Evolutionary conservation across 208 protist genomes (phyloP).

Genomic region (Crithidia brevicula): DNA sequence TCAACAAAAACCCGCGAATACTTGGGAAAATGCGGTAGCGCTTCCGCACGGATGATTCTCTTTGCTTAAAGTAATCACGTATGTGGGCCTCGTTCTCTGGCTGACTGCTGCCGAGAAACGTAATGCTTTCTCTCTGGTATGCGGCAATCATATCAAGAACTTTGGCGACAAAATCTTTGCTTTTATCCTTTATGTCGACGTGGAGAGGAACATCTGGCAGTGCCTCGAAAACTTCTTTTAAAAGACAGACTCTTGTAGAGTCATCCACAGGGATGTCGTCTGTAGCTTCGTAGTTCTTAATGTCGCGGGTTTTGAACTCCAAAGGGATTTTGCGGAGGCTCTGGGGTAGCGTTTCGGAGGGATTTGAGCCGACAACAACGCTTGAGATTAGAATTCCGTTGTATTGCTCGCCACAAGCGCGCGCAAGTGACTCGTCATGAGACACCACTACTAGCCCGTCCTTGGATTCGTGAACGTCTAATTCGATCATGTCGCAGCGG

Average conservation of each 20-base stretch:
- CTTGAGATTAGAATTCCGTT: slow-evolving; percentile 35
- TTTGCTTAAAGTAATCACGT: slow-evolving; percentile 49
- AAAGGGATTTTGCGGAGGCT: slow-evolving; percentile 51
- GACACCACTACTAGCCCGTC: slow-evolving; percentile 73
- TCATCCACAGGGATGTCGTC: slow-evolving; percentile 51
- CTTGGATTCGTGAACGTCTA: slow-evolving; percentile 75
- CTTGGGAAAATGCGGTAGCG: slow-evolving; percentile 65
- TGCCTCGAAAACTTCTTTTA: slow-evolving; percentile 73
- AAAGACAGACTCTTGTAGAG: slow-evolving; percentile 61
- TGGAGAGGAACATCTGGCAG: slow-evolving; percentile 67
- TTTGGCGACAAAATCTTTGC: slow-evolving; percentile 41
- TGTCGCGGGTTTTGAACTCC: slow-evolving; percentile 52
- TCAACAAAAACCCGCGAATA: slow-evolving; percentile 43
- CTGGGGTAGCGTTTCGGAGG: slow-evolving; percentile 60
- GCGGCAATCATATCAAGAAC: slow-evolving; percentile 70
- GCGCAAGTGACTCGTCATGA: slow-evolving; percentile 55
- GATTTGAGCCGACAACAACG: slow-evolving; percentile 53
- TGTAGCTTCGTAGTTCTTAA: slow-evolving; percentile 50
- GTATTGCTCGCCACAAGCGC: slow-evolving; percentile 52
- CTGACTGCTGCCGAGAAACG: slow-evolving; percentile 74
- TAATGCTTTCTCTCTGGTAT: slow-evolving; percentile 56
- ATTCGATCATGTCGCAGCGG: slow-evolving; percentile 69
- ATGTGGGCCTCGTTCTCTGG: slow-evolving; percentile 53
- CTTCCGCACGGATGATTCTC: slow-evolving; percentile 39
- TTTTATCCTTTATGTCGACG: slow-evolving; percentile 75